Percentiles rank a stretch among this genome's conserved stretches.
phyloP scores from a whole-genome alignment of 768 basidiomycete species.

The Leucocoprinus leucothites region DNA sequence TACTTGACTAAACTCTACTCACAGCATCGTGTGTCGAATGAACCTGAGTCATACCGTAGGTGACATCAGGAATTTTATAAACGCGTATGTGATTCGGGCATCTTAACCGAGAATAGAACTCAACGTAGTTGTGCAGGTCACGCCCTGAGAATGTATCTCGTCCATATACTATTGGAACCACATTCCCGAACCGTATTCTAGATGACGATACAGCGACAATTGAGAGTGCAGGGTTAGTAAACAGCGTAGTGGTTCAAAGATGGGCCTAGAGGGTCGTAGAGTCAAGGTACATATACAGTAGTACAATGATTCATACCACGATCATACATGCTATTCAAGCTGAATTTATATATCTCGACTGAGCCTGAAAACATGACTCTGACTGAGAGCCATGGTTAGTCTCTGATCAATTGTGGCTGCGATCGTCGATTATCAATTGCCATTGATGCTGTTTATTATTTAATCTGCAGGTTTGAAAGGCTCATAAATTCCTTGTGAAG shows the following conservation, averaged over 20 bases:
- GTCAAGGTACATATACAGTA: neutral
- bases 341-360: too few relatives aligned
- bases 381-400: too few relatives aligned
- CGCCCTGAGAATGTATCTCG: slow-evolving; percentile 62
- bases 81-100: slow-evolving; percentile 60
- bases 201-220: slow-evolving; percentile 66
- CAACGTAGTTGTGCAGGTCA: slow-evolving; percentile 40
- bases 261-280: slow-evolving; percentile 43
- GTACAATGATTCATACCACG: neutral
- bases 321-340: too few relatives aligned
- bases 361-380: too few relatives aligned
- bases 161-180: slow-evolving; percentile 78
- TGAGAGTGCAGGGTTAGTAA: slow-evolving; percentile 66
- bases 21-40: slow-evolving; percentile 79
- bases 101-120: neutral
- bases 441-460: too few relatives aligned
- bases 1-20: neutral
- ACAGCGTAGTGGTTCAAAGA: slow-evolving; percentile 84
- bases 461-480: neutral
- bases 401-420: too few relatives aligned
- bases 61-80: slow-evolving; percentile 84
- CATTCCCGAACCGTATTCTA: slow-evolving; percentile 80
- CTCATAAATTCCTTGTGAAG: neutral
- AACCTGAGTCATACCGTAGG: slow-evolving; percentile 88
- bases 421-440: too few relatives aligned